These are phyloP conservation scores for Alnus rubra DNA, from an alignment of 306 rosid species.

Conservation along the genomic window DNA sequence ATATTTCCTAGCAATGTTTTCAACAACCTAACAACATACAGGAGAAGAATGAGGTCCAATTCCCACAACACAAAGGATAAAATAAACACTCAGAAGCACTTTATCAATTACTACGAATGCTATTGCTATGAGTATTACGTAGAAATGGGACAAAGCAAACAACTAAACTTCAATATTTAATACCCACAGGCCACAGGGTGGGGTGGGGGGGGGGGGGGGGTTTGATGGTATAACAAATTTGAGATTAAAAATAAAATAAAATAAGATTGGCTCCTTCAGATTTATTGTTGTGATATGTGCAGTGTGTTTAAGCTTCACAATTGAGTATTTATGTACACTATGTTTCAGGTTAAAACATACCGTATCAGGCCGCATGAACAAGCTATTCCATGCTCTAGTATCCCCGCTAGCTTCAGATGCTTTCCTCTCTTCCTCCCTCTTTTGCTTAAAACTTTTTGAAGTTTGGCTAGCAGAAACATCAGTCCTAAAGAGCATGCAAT, in stretches of 20 bases:
- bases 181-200: too few species aligned
- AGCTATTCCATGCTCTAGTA: constrained; percentile 91
- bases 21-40: constrained; percentile 59
- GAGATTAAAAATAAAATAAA: not conserved
- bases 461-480: constrained; percentile 44
- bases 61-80: constrained; percentile 11
- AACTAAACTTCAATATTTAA: not conserved
- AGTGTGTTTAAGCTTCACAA: constrained; percentile 11
- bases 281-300: not conserved
- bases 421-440: constrained; percentile 77
- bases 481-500: constrained; percentile 45
- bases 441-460: constrained; percentile 62
- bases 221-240: not conserved
- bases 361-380: constrained; percentile 87
- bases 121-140: not conserved
- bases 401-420: constrained; percentile 87
- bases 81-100: constrained; percentile 12
- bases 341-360: constrained; percentile 48
- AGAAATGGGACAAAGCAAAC: not conserved
- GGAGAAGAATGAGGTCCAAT: constrained; percentile 12
- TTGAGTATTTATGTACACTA: constrained; percentile 5
- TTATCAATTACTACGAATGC: constrained; percentile 5
- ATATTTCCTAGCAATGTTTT: constrained; percentile 73
- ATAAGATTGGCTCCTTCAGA: constrained; percentile 2
- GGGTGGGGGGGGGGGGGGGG: not conserved